Evolutionary conservation across 192 early-diverging fungal genomes (phyloP), one percentile per base, ranked within the genome.

Genomic region (Coemansia sp.): DNA sequence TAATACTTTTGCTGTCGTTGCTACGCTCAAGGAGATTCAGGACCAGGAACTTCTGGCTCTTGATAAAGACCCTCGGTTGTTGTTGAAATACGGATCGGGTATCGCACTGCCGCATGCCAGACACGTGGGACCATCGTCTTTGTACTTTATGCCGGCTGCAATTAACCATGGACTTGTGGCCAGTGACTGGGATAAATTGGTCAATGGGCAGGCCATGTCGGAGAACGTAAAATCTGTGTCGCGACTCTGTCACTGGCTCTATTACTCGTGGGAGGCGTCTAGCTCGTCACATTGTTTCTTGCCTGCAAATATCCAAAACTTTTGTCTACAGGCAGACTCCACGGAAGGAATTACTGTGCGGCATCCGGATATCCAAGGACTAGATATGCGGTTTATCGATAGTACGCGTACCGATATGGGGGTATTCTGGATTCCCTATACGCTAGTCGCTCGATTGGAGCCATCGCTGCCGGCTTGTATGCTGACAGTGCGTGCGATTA

Each of bases 21-120:
- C 80, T 5, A 82, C 80, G 43, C 55, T 82, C 10, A 60, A 65
- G 1, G 75, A 74, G 61, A 64, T 82, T 24, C 80, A 82, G 34
- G 61, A 12, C n/a, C 75, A 74, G 47, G 80, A 82, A 30, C 35
- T 82, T 13, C 20, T 22, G 0, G 71, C 66, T 18, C 55, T 82
- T 37, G 72, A 65, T 20, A 66, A 66, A 13, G 75, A 82, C 11
- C 9, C 65, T 0, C 30, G 11, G 29, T 62, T 69, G 62, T 62
- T 82, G 11, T 55, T 77, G 22, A 20, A 53, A 24, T 37, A 53
- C 18, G 80, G 80, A 35, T 74, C 75, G 8, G 80, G 80, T 4
- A 65, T 82, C 34, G 64, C 75, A 13, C 59, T 82, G 13, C 80
- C 75, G 12, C 73, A 74, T 52, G 59, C 61, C 10, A 56, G 75